Evolutionary conservation across 495 filamentous ascomycete genomes (phyloP).

Genomic region (Xylaria bambusicola): DNA sequence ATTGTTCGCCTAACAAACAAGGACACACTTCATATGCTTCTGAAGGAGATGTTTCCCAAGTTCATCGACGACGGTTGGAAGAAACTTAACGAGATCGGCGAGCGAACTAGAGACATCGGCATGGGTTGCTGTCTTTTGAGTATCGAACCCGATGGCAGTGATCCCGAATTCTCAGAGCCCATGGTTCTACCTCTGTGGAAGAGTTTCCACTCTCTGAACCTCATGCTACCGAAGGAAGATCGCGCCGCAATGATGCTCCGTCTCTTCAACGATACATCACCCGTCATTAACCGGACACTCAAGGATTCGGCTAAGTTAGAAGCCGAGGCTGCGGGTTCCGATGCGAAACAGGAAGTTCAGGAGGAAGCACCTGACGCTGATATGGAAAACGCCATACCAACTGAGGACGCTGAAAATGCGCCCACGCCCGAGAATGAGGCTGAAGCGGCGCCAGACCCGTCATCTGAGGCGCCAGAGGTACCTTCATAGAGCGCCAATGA

Average conservation of each 20-base stretch:
- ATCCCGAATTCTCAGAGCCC: constrained; percentile 73
- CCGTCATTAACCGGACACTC: constrained; percentile 60
- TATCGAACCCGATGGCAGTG: constrained; percentile 68
- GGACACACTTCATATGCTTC: constrained; percentile 72
- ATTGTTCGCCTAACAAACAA: constrained; percentile 72
- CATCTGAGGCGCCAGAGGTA: constrained; percentile 4
- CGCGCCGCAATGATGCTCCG: constrained; percentile 87
- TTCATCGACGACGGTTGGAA: constrained; percentile 67
- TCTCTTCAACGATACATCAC: constrained; percentile 82
- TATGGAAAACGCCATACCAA: constrained; percentile 11
- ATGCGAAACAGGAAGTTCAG: constrained; percentile 23
- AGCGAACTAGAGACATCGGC: constrained; percentile 72
- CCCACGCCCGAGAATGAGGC: background rate
- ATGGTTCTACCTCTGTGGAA: constrained; percentile 93
- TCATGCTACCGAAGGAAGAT: constrained; percentile 98
- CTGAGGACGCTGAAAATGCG: background rate
- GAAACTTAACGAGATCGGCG: constrained; percentile 82
- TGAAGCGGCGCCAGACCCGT: constrained; percentile 8
- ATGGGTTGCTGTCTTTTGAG: constrained; percentile 92
- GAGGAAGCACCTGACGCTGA: constrained; percentile 17
- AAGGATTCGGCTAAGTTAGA: constrained; percentile 44
- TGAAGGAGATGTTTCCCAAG: constrained; percentile 96
- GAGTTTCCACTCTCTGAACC: constrained; percentile 79
- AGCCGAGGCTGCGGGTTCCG: constrained; percentile 28
- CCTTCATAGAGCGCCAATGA: background rate